Evolutionary conservation across 2,329 filamentous ascomycete genomes (phyloP), one percentile per base, ranked within the genome.

Genomic region (Penicillium sp.): DNA sequence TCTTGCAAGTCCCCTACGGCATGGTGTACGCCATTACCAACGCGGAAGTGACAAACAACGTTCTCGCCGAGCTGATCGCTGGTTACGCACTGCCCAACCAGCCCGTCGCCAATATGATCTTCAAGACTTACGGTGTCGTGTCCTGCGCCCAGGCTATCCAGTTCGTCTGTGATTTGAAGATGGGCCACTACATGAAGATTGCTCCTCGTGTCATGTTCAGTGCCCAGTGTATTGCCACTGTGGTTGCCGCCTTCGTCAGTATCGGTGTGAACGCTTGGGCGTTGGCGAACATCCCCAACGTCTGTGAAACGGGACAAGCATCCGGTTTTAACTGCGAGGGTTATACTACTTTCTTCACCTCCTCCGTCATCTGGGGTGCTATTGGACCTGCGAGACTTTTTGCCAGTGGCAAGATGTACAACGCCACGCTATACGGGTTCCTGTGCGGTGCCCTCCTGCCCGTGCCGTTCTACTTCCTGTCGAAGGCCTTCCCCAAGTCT

Each of bases 291-390:
- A 84, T 84, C 47, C 65, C 74, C 0, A 72, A 72, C n/a, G 76
- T 84, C 8, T 84, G 82, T 68, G 80, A 79, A 0, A 64, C 73
- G 1, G 66, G 79, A 6, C 81, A 81, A 37, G 45, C 60, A 19
- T 48, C 57, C 27, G 56, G 59, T 6, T 67, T 83, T 63, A 80
- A 77, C 3, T 84, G 82, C 64, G 81, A 80, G 13, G 77, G 77
- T 14, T 77, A 82, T 63, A 82, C 82, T 66, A 82, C 80, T 4
- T 84, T 84, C 68, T 85, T 84, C 69, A 84, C 82, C 0, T 81
- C 82, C 1, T 79, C 81, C 0, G 77, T 84, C 0, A 73, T 84
- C 4, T 84, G 82, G 81, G 82, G 82, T 24, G 82, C 80, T 1
- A 78, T 84, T 37, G 81, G 82, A 0, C 80, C 81, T 16, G 24